Evolutionary conservation across 352 stramenopile genomes (phyloP), one percentile per base, ranked within the genome.

Genomic region (Globisporangium uncinulatum): DNA sequence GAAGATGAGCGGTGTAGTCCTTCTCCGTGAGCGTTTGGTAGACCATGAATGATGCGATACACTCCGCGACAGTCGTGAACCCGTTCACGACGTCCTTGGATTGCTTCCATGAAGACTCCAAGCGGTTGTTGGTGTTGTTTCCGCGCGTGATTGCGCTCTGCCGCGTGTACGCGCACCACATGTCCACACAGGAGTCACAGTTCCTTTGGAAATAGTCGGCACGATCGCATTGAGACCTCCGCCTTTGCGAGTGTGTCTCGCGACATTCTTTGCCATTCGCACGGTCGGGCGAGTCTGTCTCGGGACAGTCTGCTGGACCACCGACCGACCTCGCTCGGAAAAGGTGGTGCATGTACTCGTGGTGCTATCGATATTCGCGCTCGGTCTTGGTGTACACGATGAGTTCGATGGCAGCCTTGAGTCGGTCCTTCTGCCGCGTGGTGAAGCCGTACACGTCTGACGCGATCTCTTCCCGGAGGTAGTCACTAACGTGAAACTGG

Each of bases 61-160:
- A 62, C 17, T 69, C 50, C 41, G 67, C 61, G 21, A 73, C 31
- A 2, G 46, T 48, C 52, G 68, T 66, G 21, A 62, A 66, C 0
- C 44, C 49, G 14, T 57, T 24, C 14, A 71, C 47, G 0, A 53
- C 4, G 0, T 64, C 61, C 24, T 75, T 71, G 10, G 65, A 24
- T 37, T 69, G 54, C 46, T 69, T 67, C 57, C 57, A 75, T 2
- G 54, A 65, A 6, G 57, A 13, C 41, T 74, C 63, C 9, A 71
- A 15, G 20, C 50, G 17, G 39, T 75, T 75, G 37, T 74, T 71
- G 1, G 67, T 69, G 37, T 71, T 67, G 56, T 61, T 73, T 2
- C 59, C 58, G 10, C 67, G 36, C 6, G 51, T 67, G 15, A 56
- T 37, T 17, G 44, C 42, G 46, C 62, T 66, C 15, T 63, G 14